Evolutionary conservation across 208 protist species (phyloP).

Genomic region (Angomonas desouzai): DNA sequence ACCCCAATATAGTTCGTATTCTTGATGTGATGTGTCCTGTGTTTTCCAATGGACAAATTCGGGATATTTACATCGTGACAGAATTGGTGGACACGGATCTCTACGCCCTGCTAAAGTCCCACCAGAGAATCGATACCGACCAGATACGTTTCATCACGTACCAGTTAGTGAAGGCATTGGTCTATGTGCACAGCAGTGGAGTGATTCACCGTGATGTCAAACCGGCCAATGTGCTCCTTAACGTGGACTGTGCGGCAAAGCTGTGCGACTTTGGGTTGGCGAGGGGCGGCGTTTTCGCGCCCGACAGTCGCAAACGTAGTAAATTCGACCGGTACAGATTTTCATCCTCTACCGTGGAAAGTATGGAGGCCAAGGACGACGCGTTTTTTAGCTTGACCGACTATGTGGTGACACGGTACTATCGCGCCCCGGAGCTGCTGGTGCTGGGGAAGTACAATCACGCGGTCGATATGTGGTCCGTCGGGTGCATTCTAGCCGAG

Average conservation of each 20-base stretch:
- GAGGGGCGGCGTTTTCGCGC: conserved; percentile 33
- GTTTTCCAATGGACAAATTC: conserved; percentile 60
- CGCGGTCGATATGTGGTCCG: conserved; percentile 83
- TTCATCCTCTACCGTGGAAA: conserved; percentile 2
- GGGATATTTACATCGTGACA: conserved; percentile 80
- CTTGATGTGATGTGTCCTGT: conserved; percentile 91
- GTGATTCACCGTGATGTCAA: conserved; percentile 82
- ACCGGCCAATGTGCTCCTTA: conserved; percentile 72
- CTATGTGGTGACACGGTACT: conserved; percentile 96
- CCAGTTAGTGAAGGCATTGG: conserved; percentile 71
- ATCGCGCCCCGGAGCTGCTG: conserved; percentile 97
- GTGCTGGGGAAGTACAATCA: conserved; percentile 88
- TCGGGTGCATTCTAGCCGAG: conserved; percentile 53
- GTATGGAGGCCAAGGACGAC: conserved; percentile 8
- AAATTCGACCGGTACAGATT: conserved; percentile 25
- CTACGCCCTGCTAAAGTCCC: conserved; percentile 90
- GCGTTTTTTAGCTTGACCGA: conserved; percentile 79
- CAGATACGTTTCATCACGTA: conserved; percentile 96
- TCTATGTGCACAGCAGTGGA: conserved; percentile 67
- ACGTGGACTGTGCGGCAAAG: conserved; percentile 59
- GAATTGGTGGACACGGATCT: conserved; percentile 95
- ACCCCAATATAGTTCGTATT: conserved; percentile 87
- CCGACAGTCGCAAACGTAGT: neutral
- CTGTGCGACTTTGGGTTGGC: conserved; percentile 78
- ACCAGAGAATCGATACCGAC: conserved; percentile 84